Evolutionary conservation across 441 rosid genomes (phyloP).

Genomic region (Manihot esculenta): DNA sequence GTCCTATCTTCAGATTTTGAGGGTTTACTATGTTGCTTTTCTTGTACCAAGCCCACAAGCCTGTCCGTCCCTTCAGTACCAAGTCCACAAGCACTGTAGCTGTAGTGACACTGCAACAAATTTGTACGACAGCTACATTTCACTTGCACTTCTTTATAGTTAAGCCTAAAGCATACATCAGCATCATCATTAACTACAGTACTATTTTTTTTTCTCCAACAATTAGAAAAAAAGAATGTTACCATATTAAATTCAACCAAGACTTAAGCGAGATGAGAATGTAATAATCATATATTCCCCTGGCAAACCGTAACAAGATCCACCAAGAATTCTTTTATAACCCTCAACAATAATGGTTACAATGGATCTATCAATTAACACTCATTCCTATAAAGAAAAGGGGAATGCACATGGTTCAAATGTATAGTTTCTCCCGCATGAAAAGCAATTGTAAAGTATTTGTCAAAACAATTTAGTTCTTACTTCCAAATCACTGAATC

Average conservation of each 20-base stretch:
- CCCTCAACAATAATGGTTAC: not conserved
- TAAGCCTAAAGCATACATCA: no score
- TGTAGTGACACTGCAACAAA: slow-evolving; percentile 82
- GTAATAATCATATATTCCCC: not conserved
- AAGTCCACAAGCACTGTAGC: slow-evolving; percentile 96
- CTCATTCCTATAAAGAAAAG: not conserved
- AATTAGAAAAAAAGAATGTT: not conserved
- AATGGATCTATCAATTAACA: not conserved
- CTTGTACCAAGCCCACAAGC: slow-evolving; percentile 64
- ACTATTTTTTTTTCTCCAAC: not conserved
- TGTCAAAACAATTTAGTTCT: not conserved
- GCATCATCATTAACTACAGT: not conserved
- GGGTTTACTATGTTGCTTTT: slow-evolving; percentile 71
- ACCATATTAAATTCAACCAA: not conserved
- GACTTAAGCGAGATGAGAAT: not conserved
- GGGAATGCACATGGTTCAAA: not conserved
- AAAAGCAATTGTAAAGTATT: not conserved
- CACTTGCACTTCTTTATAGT: not conserved
- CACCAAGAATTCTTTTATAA: not conserved
- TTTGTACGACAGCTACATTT: not conserved
- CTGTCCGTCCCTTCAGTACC: slow-evolving; percentile 77
- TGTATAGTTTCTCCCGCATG: not conserved
- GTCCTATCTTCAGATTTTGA: slow-evolving; percentile 31
- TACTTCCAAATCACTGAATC: not conserved
- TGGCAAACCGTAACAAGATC: not conserved